phyloP scores from a whole-genome alignment of 257 asterid species.

The Linderniella brevidens region DNA sequence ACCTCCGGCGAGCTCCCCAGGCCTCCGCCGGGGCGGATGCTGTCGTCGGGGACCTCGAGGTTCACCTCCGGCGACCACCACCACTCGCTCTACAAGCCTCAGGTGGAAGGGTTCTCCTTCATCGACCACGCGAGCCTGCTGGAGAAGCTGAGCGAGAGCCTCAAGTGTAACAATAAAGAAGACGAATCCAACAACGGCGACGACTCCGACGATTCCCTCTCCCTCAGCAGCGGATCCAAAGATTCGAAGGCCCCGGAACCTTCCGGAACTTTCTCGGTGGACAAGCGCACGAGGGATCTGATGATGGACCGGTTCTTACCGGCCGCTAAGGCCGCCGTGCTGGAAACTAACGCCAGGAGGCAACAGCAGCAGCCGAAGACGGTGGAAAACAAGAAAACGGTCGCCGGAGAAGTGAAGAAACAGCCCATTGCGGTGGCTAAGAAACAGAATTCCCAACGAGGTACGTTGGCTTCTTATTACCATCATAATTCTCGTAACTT shows the following conservation, averaged over 20 bases:
- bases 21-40: constrained; percentile 21
- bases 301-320: constrained; percentile 87
- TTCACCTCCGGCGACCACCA: constrained; percentile 44
- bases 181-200: constrained; percentile 38
- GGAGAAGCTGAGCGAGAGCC: constrained; percentile 55
- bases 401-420: constrained; percentile 36
- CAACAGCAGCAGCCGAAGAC: constrained; percentile 25
- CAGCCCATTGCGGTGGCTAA: constrained; percentile 6
- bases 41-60: constrained; percentile 15
- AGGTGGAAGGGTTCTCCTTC: constrained; percentile 24
- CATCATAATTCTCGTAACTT: constrained; percentile 18
- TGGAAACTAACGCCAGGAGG: constrained; percentile 23
- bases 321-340: constrained; percentile 74
- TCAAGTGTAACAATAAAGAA: constrained; percentile 37
- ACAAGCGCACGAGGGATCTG: constrained; percentile 51
- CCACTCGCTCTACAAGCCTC: constrained; percentile 23
- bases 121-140: constrained; percentile 64
- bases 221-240: constrained; percentile 34
- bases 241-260: constrained; percentile 33
- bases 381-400: constrained; percentile 23
- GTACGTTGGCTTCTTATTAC: constrained; percentile 19
- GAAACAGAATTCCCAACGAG: constrained; percentile 17
- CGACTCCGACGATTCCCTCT: constrained; percentile 30
- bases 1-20: constrained; percentile 31
- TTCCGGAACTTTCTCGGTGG: constrained; percentile 41